phyloP scores from a whole-genome alignment of 2,329 filamentous ascomycete species.

The Nemania sp. region DNA sequence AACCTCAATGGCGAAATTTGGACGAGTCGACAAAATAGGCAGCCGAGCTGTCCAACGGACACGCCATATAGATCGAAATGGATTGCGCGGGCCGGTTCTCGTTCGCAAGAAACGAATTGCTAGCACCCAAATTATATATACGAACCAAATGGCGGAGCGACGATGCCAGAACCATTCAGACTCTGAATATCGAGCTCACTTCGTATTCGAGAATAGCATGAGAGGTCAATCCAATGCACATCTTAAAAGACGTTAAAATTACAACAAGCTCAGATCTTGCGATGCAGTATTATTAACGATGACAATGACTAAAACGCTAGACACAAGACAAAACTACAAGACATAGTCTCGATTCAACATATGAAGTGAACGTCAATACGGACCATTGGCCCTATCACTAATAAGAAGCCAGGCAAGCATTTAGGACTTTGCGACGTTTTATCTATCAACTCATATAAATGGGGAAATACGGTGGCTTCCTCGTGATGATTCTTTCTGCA shows the following conservation, averaged over 20 bases:
- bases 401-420: neutral
- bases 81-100: neutral
- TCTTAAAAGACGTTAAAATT: neutral
- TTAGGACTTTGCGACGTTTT: neutral
- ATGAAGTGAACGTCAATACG: neutral
- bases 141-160: too few relatives aligned
- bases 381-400: neutral
- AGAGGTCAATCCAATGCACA: neutral
- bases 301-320: neutral
- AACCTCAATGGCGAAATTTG: neutral
- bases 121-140: neutral
- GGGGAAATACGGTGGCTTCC: neutral
- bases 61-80: neutral
- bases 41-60: too few relatives aligned
- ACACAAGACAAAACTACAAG: neutral
- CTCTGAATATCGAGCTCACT: too few relatives aligned
- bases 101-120: neutral
- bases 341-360: neutral
- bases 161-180: too few relatives aligned
- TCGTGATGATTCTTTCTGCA: neutral
- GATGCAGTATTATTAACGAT: neutral
- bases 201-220: too few relatives aligned
- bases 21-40: neutral
- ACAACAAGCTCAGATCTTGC: too few relatives aligned
- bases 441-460: constrained; percentile 12